A percentile compares a stretch with the other conserved stretches of the same genome.
Evolutionary conservation across 345 rosid species (phyloP).

Genomic region (Eucalyptus pumila): DNA sequence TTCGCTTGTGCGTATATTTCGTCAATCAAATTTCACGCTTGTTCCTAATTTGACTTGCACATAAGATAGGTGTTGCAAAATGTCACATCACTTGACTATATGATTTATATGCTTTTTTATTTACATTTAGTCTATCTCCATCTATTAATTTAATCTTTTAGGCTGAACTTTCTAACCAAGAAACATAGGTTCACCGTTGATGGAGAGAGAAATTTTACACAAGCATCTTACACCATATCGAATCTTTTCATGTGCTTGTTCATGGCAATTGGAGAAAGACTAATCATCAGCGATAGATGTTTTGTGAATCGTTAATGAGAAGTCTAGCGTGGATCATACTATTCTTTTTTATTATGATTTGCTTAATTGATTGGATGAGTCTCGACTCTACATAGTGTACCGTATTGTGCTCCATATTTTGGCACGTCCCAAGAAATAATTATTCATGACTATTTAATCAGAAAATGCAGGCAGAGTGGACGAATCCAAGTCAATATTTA

Average conservation of each 20-base stretch:
- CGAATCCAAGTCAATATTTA: background rate
- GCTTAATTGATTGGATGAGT: background rate
- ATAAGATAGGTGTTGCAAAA: background rate
- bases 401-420: background rate
- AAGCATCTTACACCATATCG: background rate
- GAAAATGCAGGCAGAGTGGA: background rate
- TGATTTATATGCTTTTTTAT: too few species aligned
- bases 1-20: rapidly evolving
- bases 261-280: background rate
- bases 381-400: background rate
- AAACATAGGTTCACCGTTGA: background rate
- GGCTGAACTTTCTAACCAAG: background rate
- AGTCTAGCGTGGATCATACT: background rate
- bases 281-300: background rate
- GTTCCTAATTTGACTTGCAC: background rate
- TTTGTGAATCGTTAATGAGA: background rate
- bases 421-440: background rate
- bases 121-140: background rate
- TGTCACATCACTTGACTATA: background rate
- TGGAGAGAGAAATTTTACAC: background rate
- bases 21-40: background rate
- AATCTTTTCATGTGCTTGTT: background rate
- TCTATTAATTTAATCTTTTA: too few species aligned
- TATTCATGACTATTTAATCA: background rate
- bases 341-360: background rate